Base-by-base conservation (phyloP, 768 basidiomycete species). In the Calocybe gangraenosa region DNA sequence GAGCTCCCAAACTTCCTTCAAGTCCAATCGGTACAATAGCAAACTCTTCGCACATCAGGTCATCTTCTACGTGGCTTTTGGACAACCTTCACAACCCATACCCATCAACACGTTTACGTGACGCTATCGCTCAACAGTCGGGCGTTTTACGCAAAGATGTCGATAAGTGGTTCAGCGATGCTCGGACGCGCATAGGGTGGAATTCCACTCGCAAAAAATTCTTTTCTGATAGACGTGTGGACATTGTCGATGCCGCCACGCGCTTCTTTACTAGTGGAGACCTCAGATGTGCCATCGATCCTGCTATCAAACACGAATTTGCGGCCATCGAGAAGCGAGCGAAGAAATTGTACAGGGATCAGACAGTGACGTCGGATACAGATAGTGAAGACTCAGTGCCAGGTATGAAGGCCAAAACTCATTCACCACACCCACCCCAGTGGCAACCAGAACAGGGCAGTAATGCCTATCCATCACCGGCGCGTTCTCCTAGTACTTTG, bases 171-270 rank as follows among this genome's bases (percentile, higher is more conserved):
- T 81, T 81, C 23, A 53, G 65, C 14, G 70, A 73, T 13, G 61
- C 59, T 2, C 68, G 79, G 0, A 72, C 69, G n/a, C 71, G 76
- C 0, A 78, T 80, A 0, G 78, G 78, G 0, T 82, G 79, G 79
- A 79, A 71, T 9, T 18, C 39, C 0, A 43, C 78, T 0, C 68
- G 73, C 1, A 65, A 60, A 28, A 28, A 43, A 0, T 59, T 49
- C 9, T 75, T 71, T 40, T 28, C 45, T 0, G 65, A 67, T 32
- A 65, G 63, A 21, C 65, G 66, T n/a, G 48, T 39, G 2, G 57
- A 65, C 1, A 70, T 73, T 3, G 46, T 73, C n/a, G 55, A 61
- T 9, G 71, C 69, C 0, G 75, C 75, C 1, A 58, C 56, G 1
- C 55, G 53, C 0, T 67, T 66, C 30, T 70, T 67, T 42, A 44